Evolutionary conservation across 1,284 basidiomycete species (phyloP).

Genomic region (Leccinum subrobustum): DNA sequence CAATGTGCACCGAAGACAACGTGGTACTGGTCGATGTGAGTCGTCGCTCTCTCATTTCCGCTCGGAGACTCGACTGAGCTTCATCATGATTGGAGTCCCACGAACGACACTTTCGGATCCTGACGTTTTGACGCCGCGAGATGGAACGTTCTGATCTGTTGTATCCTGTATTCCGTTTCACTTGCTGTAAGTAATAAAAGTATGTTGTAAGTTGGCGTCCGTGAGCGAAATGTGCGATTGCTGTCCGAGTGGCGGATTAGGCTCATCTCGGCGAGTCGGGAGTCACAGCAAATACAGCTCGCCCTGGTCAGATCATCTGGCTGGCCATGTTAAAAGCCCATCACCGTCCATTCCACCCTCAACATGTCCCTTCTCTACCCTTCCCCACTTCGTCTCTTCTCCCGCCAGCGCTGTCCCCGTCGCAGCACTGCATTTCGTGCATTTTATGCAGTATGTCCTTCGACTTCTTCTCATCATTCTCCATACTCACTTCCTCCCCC

Average conservation of each 20-base stretch:
- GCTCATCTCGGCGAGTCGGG: conserved; percentile 11
- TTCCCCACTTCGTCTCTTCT: conserved; percentile 12
- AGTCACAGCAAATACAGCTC: conserved; percentile 32
- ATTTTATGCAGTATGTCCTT: conserved; percentile 55
- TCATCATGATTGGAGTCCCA: conserved; percentile 13
- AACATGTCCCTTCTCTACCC: conserved; percentile 6
- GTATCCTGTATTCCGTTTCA: neutral
- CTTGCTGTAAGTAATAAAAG: neutral
- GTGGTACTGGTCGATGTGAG: conserved; percentile 51
- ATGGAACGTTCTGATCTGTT: neutral
- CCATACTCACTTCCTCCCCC: conserved; percentile 7
- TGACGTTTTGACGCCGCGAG: conserved; percentile 24
- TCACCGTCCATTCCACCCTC: neutral
- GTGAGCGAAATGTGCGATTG: conserved; percentile 31
- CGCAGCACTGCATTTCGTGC: conserved; percentile 50
- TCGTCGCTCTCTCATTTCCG: conserved; percentile 4
- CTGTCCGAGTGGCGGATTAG: conserved; percentile 27
- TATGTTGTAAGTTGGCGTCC: neutral
- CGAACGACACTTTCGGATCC: conserved; percentile 28
- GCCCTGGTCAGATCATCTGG: conserved; percentile 13
- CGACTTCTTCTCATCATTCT: neutral
- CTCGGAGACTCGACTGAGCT: neutral
- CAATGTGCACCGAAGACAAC: conserved; percentile 56
- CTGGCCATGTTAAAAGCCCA: conserved; percentile 22
- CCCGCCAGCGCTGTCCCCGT: conserved; percentile 28